Conservation (phyloP, 768 basidiomycete genomes). For the Hericium erinaceus region DNA sequence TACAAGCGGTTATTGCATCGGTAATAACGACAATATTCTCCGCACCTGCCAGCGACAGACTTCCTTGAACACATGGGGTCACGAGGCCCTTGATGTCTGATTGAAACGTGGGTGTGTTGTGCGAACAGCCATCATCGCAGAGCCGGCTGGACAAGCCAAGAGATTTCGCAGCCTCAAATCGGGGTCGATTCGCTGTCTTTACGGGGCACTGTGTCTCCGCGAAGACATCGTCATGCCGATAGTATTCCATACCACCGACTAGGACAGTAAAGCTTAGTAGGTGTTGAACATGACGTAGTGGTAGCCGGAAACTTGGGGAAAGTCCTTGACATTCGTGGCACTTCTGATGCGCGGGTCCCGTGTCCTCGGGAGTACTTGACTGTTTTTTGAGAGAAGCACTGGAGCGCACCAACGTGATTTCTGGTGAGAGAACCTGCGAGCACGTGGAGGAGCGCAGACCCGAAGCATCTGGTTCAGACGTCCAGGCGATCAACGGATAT, state of each 20-base stretch:
- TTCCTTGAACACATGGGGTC: background rate
- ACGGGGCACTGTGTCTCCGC: background rate
- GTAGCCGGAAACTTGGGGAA: no score
- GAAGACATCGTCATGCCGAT: background rate
- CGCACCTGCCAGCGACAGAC: background rate
- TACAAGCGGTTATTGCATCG: background rate
- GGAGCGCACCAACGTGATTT: background rate
- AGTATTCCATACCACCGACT: background rate
- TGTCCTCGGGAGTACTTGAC: background rate
- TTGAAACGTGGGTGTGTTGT: background rate
- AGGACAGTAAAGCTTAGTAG: background rate
- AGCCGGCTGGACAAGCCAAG: background rate
- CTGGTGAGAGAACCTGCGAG: background rate
- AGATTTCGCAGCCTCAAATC: background rate
- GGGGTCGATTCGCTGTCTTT: background rate
- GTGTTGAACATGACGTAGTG: background rate
- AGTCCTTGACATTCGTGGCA: background rate
- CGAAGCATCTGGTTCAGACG: no score
- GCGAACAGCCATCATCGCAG: background rate
- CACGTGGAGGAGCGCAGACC: background rate
- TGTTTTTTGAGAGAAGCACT: background rate
- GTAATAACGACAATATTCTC: background rate
- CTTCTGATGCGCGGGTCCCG: background rate
- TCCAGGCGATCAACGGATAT: no score
- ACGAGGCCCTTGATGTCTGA: background rate